phyloP scores from a whole-genome alignment of 768 basidiomycete species.

The Boletus insuetus region DNA sequence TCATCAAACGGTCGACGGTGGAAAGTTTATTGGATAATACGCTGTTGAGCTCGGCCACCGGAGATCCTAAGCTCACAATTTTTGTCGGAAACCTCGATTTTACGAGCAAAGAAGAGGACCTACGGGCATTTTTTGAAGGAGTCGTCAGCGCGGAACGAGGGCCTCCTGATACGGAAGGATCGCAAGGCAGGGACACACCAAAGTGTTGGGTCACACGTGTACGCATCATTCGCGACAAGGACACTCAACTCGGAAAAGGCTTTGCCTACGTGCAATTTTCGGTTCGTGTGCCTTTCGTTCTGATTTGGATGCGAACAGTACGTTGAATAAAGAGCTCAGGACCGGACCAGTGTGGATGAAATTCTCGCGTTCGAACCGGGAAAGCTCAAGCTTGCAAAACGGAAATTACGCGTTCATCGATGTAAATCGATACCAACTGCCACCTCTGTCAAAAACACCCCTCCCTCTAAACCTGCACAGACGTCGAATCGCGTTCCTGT shows the following conservation, averaged over 20 bases:
- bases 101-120: slow-evolving; percentile 84
- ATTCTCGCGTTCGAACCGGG: slow-evolving; percentile 73
- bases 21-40: slow-evolving; percentile 16
- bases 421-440: slow-evolving; percentile 72
- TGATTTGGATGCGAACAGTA: not conserved
- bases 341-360: slow-evolving; percentile 90
- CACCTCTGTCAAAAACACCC: slow-evolving; percentile 15
- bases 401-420: slow-evolving; percentile 85
- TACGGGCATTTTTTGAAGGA: slow-evolving; percentile 83
- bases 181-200: slow-evolving; percentile 34
- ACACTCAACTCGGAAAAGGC: slow-evolving; percentile 92
- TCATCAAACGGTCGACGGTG: slow-evolving; percentile 37
- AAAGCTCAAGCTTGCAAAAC: slow-evolving; percentile 89
- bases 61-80: slow-evolving; percentile 77
- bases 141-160: slow-evolving; percentile 72
- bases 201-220: slow-evolving; percentile 75
- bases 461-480: slow-evolving; percentile 1
- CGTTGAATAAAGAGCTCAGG: slow-evolving; percentile 44
- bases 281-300: slow-evolving; percentile 38
- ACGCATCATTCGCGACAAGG: slow-evolving; percentile 85
- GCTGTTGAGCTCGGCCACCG: slow-evolving; percentile 25
- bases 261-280: slow-evolving; percentile 90
- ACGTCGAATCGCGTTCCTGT: slow-evolving; percentile 6
- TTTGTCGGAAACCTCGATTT: slow-evolving; percentile 96
- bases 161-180: slow-evolving; percentile 37